Percentiles rank a stretch among this genome's conserved stretches.
Conservation (phyloP, 139 green algal genomes). For the Micromonas commoda region DNA sequence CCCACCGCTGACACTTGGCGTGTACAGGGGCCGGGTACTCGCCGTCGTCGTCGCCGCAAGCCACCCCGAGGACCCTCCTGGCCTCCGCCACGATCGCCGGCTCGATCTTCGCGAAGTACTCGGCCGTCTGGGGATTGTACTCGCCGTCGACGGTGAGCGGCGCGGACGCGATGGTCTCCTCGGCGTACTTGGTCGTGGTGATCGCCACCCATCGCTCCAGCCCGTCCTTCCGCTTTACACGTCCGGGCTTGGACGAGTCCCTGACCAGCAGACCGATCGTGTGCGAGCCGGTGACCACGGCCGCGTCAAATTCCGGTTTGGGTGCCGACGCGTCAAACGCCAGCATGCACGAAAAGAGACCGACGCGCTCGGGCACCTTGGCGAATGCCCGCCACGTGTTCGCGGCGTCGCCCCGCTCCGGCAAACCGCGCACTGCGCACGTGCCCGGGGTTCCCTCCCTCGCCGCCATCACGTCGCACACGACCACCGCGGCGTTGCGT, state of each 20-base stretch:
- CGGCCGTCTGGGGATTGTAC: not conserved
- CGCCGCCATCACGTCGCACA: not conserved
- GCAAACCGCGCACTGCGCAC: not conserved
- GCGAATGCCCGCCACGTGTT: too few relatives aligned
- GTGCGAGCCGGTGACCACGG: not conserved
- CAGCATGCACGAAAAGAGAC: not conserved
- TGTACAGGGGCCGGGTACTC: not conserved
- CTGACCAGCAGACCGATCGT: not conserved
- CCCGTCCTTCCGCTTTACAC: not conserved
- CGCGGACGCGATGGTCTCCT: not conserved
- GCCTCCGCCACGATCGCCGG: not conserved
- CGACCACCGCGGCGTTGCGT: not conserved
- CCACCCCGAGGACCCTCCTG: not conserved
- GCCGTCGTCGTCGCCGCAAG: not conserved
- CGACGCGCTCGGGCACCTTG: too few relatives aligned
- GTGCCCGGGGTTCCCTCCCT: not conserved
- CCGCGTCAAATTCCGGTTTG: not conserved
- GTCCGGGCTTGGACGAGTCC: not conserved
- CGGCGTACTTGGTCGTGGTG: not conserved
- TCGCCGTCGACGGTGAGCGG: not conserved
- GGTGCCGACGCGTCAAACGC: not conserved
- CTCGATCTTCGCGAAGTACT: not conserved
- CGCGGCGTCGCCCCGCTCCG: too few relatives aligned
- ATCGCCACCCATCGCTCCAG: not conserved
- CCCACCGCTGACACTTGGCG: not conserved